Evolutionary conservation across 2,329 filamentous ascomycete species (phyloP).

Genomic region (Neonectria ditissima): DNA sequence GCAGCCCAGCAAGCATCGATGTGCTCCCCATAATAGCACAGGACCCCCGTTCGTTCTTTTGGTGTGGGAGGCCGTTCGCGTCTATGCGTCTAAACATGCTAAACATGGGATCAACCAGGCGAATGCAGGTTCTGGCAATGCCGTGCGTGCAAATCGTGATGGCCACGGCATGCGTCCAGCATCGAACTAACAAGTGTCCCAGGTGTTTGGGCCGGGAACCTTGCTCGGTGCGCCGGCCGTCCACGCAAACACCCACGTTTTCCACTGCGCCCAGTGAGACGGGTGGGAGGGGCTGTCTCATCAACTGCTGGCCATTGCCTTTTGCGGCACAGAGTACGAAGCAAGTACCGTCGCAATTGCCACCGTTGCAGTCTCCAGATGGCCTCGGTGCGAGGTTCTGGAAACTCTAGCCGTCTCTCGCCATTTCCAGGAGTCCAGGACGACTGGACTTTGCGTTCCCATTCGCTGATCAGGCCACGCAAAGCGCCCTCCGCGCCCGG

Average conservation of each 20-base stretch:
- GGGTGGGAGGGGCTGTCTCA: conserved; percentile 21
- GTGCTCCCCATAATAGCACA: conserved; percentile 26
- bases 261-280: conserved; percentile 10
- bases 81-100: conserved; percentile 19
- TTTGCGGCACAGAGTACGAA: background rate
- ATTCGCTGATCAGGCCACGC: conserved; percentile 38
- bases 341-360: conserved; percentile 15
- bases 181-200: conserved; percentile 11
- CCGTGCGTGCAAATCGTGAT: conserved; percentile 1
- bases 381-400: conserved; percentile 23
- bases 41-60: conserved; percentile 20
- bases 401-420: conserved; percentile 26
- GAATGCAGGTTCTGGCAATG: conserved; percentile 9
- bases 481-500: conserved; percentile 38
- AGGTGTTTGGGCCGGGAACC: conserved; percentile 12
- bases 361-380: conserved; percentile 13
- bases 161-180: background rate
- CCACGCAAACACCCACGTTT: conserved; percentile 19
- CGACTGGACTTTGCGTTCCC: conserved; percentile 12
- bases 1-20: conserved; percentile 12
- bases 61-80: conserved; percentile 30
- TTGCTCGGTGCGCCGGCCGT: background rate
- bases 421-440: conserved; percentile 17
- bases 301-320: conserved; percentile 8
- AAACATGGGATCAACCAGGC: conserved; percentile 16